Evolutionary conservation across 768 basidiomycete species (phyloP), one percentile per base, ranked within the genome.

Genomic region (Leccinum boreale): DNA sequence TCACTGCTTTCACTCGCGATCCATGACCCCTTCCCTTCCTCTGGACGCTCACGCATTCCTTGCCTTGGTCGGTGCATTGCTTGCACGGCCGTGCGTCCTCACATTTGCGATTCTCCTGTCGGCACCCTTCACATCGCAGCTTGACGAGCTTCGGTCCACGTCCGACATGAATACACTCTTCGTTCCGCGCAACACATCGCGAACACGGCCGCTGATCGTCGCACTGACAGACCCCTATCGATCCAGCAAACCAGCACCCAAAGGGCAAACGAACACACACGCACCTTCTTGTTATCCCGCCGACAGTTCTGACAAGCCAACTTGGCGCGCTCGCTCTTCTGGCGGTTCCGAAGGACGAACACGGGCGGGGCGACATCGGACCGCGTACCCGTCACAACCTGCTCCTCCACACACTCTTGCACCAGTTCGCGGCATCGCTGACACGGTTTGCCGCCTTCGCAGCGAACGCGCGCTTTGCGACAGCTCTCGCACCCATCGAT

Each of bases 201-300:
- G 78, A 75, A 67, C 85, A 86, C 12, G 85, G 85, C 21, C 84
- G 79, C 59, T 84, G 78, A 62, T 85, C 79, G 50, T 86, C 84
- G 62, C 85, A 86, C 85, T 86, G 52, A 42, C 4, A 15, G 4
- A 14, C 21, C 45, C n/a, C 39, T 17, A 58, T 4, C 50, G 28
- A 51, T 29, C 58, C 35, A 26, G 44, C 21, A 50, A 50, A 5
- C 59, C 17, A 42, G 21, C 12, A 3, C 35, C 39, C 36, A 19
- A 33, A 26, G 24, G 39, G n/a, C 8, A 4, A 12, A 45, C 45
- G 35, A 47, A 45, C 29, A 53, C 65, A 5, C 53, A 53, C 67
- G 7, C 54, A 79, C 85, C 82, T 86, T 86, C 69, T 86, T 86
- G 65, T 86, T 86, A 62, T 85, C 85, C 59, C 79, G 79, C 28